A percentile compares a stretch with the other conserved stretches of the same genome.
Conservation (phyloP, 2,329 filamentous ascomycete species). For the Penicillium verrucosum region DNA sequence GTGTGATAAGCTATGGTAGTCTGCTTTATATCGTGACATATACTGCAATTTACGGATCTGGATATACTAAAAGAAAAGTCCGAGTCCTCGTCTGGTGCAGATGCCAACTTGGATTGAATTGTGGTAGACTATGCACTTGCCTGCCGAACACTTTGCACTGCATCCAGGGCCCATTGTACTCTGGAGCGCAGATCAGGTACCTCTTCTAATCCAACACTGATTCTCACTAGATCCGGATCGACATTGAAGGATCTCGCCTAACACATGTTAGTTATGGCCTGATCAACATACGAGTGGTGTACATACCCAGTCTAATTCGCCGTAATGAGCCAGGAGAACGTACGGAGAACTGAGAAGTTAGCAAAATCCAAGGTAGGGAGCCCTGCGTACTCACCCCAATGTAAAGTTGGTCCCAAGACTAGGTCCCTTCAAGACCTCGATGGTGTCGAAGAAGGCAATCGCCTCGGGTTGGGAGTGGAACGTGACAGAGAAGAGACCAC, state of each 20-base stretch:
- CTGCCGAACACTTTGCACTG: conserved; percentile 36
- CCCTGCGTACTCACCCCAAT: conserved; percentile 51
- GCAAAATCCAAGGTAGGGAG: background rate
- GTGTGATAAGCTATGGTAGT: background rate
- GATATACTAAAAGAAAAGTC: background rate
- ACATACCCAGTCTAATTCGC: conserved; percentile 80
- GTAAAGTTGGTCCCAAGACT: conserved; percentile 98
- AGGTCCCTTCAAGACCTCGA: conserved; percentile 88
- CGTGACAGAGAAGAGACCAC: conserved; percentile 80
- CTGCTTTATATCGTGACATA: conserved; percentile 5
- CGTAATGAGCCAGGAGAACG: conserved; percentile 85
- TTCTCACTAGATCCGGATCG: conserved; percentile 72
- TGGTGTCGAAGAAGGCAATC: conserved; percentile 75
- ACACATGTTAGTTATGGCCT: conserved; percentile 14
- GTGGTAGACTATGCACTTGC: conserved; percentile 5
- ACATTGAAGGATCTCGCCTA: conserved; percentile 74
- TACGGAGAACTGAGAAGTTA: conserved; percentile 68
- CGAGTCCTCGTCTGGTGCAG: background rate
- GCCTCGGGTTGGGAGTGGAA: conserved; percentile 71
- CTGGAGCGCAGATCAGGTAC: conserved; percentile 60
- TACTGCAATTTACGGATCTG: conserved; percentile 15
- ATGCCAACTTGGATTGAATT: background rate
- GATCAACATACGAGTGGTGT: background rate
- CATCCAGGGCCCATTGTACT: conserved; percentile 68
- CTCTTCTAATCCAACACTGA: conserved; percentile 89